Percentiles rank a stretch among this genome's conserved stretches.
These are phyloP conservation scores for Lipomyces yamanashiensis DNA, from an alignment of 805 yeast species.

Conservation along the genomic window DNA sequence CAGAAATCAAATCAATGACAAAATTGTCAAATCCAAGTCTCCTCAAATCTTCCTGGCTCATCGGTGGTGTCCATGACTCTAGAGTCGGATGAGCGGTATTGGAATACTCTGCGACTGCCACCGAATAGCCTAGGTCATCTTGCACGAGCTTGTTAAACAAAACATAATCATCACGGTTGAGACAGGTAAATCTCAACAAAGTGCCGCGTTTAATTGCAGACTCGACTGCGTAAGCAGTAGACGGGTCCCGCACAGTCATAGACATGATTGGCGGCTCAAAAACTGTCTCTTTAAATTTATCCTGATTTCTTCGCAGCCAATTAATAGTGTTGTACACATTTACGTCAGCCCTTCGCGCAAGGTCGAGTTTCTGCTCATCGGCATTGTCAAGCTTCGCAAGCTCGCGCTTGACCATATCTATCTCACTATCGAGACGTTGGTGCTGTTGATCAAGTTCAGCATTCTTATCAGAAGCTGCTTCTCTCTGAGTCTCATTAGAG, in stretches of 20 bases:
- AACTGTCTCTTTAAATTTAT: slow-evolving; percentile 51
- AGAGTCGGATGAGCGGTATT: slow-evolving; percentile 40
- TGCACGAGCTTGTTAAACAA: slow-evolving; percentile 52
- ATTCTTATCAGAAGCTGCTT: neutral
- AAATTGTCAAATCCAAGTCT: slow-evolving; percentile 79
- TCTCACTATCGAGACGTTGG: slow-evolving; percentile 48
- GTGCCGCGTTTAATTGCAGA: slow-evolving; percentile 59
- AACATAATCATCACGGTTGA: slow-evolving; percentile 55
- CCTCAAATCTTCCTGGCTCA: slow-evolving; percentile 46
- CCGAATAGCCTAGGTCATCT: slow-evolving; percentile 49
- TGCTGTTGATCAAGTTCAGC: slow-evolving; percentile 19
- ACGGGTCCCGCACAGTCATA: slow-evolving; percentile 56
- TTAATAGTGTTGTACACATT: slow-evolving; percentile 51
- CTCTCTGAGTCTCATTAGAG: neutral
- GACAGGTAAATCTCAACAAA: slow-evolving; percentile 66
- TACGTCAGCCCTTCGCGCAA: slow-evolving; percentile 38
- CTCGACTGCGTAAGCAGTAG: slow-evolving; percentile 61
- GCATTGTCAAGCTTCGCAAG: slow-evolving; percentile 4
- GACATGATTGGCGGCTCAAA: slow-evolving; percentile 78
- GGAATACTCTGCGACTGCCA: slow-evolving; percentile 56
- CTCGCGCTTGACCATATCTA: slow-evolving; percentile 7
- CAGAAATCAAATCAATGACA: slow-evolving; percentile 68
- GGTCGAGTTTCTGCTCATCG: slow-evolving; percentile 11
- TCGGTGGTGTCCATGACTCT: slow-evolving; percentile 36
- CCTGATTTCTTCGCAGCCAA: slow-evolving; percentile 49